Conservation (phyloP, 2,329 filamentous ascomycete genomes). For the Berkeleyomyces basicola region DNA sequence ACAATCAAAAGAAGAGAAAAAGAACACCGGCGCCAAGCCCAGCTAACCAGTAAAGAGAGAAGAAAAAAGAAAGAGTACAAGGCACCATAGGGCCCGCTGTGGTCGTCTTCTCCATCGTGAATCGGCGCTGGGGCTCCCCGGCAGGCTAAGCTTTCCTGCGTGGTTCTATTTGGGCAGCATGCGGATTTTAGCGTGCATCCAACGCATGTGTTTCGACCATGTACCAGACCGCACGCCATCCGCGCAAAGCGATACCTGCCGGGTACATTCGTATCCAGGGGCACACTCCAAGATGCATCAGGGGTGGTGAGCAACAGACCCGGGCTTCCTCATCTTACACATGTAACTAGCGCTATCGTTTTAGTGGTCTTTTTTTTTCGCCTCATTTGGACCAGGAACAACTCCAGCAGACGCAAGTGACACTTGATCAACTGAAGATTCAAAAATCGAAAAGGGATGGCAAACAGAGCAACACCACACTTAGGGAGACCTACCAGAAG, state of each 20-base stretch:
- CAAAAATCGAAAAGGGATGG: not conserved
- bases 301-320: not conserved
- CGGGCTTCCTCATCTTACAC: not conserved
- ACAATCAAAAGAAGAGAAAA: not conserved
- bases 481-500: too few relatives aligned
- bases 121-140: not conserved
- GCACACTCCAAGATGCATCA: not conserved
- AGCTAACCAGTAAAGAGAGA: not conserved
- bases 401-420: too few relatives aligned
- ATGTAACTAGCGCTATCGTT: not conserved
- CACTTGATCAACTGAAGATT: too few relatives aligned
- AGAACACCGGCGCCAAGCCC: not conserved
- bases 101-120: not conserved
- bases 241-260: not conserved
- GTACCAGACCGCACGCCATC: not conserved
- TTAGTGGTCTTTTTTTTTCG: not conserved
- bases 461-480: not conserved
- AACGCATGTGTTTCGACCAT: not conserved
- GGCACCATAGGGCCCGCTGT: not conserved
- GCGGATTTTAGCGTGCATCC: not conserved
- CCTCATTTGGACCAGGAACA: not conserved
- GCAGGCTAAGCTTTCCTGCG: not conserved
- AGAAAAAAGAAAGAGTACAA: not conserved
- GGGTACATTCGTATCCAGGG: conserved; percentile 1
- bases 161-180: not conserved